Base-by-base conservation (phyloP, 1,284 basidiomycete genomes). In the Fomitopsis palustris region DNA sequence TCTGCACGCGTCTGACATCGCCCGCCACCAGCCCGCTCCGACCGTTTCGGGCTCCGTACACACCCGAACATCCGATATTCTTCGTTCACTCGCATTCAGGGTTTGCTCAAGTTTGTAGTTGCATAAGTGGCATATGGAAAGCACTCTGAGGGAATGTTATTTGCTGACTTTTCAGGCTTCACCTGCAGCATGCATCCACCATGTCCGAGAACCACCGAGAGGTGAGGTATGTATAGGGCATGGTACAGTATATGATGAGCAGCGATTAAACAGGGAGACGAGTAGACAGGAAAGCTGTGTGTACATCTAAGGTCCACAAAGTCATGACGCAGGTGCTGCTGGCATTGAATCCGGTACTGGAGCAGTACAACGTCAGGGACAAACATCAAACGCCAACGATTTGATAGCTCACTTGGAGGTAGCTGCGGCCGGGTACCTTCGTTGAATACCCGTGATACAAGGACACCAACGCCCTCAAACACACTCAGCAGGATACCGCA, bases 401-500 rank as follows among this genome's bases (percentile, higher is more conserved):
- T 4, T 38, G 4, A 9, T 27, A 19, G 70, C 78, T 66, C 56
- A 80, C 78, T 62, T 67, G 76, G 78, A 60, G 79, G 78, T 59
- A 90, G 78, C 69, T 90, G 88, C 64, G 89, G 92, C 69, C 89
- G 81, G 70, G 90, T 88, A 62, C 85, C 84, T 71, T 93, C 91
- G 64, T 88, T 91, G 76, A 95, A 91, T 64, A 94, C 85, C 60
- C 93, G 82, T 57, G 87, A 88, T 62, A 96, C 78, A 19, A 97
- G 78, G 5, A 96, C 93, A 66, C 95, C 95, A 8, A 96, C 93
- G 70, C 96, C 96, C 74, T 96, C 94, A 69, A 96, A 98, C 27
- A 98, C 96, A 67, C 96, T 96, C 19, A 99, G 84, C 23, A 99
- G 80, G 65, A 99, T 96, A 74, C 95, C 97, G 72, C 96, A 98